phyloP scores from a whole-genome alignment of 2,329 filamentous ascomycete genomes.

The Epichloe elymi region DNA sequence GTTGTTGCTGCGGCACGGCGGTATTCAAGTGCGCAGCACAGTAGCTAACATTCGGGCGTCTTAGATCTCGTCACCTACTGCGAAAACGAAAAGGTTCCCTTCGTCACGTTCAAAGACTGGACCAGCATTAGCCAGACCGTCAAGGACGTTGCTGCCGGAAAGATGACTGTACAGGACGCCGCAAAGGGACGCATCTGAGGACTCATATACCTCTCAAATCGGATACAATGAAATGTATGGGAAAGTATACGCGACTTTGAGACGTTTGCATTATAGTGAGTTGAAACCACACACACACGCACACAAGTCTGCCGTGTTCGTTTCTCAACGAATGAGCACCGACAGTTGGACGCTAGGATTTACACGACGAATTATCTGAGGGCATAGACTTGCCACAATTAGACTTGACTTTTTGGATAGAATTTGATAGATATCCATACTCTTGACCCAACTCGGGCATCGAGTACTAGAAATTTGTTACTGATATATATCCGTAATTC shows the following conservation, averaged over 20 bases:
- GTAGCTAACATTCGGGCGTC: constrained; percentile 4
- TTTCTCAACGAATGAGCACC: neutral
- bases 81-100: constrained; percentile 70
- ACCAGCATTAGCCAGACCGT: constrained; percentile 62
- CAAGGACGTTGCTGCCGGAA: constrained; percentile 63
- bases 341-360: neutral
- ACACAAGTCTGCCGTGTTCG: too few relatives aligned
- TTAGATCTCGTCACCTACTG: constrained; percentile 79
- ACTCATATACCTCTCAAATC: too few relatives aligned
- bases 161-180: constrained; percentile 56
- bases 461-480: neutral
- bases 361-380: neutral
- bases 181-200: constrained; percentile 35
- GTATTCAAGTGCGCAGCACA: neutral
- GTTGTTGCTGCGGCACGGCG: constrained; percentile 10
- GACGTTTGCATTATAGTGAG: too few relatives aligned
- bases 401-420: constrained; percentile 2
- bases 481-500: neutral
- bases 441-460: neutral
- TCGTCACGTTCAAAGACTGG: constrained; percentile 80
- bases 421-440: constrained; percentile 3
- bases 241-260: too few relatives aligned
- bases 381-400: neutral
- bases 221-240: too few relatives aligned
- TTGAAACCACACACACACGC: too few relatives aligned